A percentile compares a stretch with the other conserved stretches of the same genome.
Conservation (phyloP, 2,329 filamentous ascomycete genomes). For the Septoria linicola region DNA sequence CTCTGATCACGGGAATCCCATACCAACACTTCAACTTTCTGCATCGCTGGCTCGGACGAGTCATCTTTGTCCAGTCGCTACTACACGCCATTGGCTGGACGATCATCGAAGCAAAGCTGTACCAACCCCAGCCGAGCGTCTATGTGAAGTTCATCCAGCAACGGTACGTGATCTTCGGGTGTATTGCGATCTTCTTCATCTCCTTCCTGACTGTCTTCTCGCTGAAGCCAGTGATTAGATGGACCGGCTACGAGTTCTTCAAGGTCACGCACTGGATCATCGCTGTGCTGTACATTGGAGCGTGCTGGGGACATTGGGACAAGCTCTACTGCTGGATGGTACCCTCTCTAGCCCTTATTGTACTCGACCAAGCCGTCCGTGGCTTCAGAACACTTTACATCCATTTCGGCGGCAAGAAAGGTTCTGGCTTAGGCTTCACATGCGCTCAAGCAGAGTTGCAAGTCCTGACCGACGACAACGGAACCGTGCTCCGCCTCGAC, state of each 20-base stretch:
- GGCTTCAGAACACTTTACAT: conserved; percentile 59
- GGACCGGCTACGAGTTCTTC: conserved; percentile 76
- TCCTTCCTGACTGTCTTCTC: conserved; percentile 62
- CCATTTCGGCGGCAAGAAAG: conserved; percentile 43
- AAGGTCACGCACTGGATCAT: conserved; percentile 66
- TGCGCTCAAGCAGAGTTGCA: conserved; percentile 52
- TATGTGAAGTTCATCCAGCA: conserved; percentile 60
- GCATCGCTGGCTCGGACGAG: conserved; percentile 71
- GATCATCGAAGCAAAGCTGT: conserved; percentile 64
- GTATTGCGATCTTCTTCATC: conserved; percentile 66
- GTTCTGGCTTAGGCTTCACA: conserved; percentile 53
- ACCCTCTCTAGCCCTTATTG: conserved; percentile 64
- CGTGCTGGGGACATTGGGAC: conserved; percentile 73
- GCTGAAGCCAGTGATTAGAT: conserved; percentile 58
- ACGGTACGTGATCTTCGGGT: conserved; percentile 70
- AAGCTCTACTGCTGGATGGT: conserved; percentile 67
- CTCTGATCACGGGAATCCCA: conserved; percentile 67
- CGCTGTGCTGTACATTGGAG: conserved; percentile 71
- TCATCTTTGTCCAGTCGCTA: conserved; percentile 66
- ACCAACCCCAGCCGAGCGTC: conserved; percentile 67
- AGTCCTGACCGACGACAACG: conserved; percentile 59
- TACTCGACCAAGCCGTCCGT: conserved; percentile 62
- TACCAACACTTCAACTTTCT: conserved; percentile 74
- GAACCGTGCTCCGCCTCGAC: conserved; percentile 65
- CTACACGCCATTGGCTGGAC: conserved; percentile 72